Base-by-base conservation (phyloP, 2,329 filamentous ascomycete species). In the Hypoxylon sp. region DNA sequence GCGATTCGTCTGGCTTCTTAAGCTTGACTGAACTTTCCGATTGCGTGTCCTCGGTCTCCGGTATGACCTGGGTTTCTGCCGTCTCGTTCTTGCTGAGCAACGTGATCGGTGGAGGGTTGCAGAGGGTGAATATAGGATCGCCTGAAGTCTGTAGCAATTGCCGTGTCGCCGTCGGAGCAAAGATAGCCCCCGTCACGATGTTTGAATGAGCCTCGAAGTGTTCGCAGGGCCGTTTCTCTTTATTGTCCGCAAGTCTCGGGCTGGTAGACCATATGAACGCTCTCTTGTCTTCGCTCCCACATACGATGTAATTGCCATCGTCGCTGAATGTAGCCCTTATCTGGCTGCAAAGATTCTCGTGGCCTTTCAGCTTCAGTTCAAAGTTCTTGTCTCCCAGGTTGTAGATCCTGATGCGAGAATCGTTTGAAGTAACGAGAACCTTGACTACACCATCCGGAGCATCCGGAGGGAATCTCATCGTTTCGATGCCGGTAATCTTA, bases 401-500 rank as follows among this genome's bases (percentile, higher is more conserved):
- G 78, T 98, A 99, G 27, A 98, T 81, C 29, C 95, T 87, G 13
- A 98, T 85, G 18, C 95, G 86, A 0, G 94, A 97, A 72, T 99
- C 95, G 68, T 98, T 99, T 65, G 93, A 97, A 1, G 92, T 96
- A 55, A 99, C 87, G 5, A 99, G 79, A 2, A 99, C 79, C 69
- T 96, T 96, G 47, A 91, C 83, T 49, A 93, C 89, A 1, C 85
- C 85, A 29, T 83, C 83, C 10, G 75, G 73, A 6, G 72, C 54
- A 18, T 67, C 65, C 2, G 81, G 79, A 3, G 87, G 86, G 45
- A 86, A 79, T 13, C 78, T 75, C 63, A 88, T 87, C 0, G 92
- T 89, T 69, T 94, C 88, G 49, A 99, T 97, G 5, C 92, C 93
- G 0, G 95, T 98, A 66, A 99, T 97, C 73, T 99, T 99, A 78